Evolutionary conservation across 352 stramenopile species (phyloP).

Genomic region (Hyaloperonospora brassicae): DNA sequence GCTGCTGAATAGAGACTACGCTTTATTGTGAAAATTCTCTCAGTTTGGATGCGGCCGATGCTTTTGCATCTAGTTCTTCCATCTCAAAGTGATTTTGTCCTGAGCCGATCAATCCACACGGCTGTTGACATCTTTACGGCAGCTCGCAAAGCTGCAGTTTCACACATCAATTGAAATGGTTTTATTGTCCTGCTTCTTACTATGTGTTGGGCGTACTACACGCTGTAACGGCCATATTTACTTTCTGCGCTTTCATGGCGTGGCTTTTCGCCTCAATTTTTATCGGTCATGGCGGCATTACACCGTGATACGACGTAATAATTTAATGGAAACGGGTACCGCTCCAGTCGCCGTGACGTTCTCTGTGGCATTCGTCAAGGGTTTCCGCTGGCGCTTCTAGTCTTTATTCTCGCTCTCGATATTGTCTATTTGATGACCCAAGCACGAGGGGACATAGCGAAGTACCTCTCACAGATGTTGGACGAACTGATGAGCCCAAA

Average conservation of each 20-base stretch:
- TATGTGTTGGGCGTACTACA: background rate
- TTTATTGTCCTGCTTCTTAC: background rate
- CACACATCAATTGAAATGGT: too few species aligned
- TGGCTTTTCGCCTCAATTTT: background rate
- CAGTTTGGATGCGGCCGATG: background rate
- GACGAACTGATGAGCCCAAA: too few species aligned
- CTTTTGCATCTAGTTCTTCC: background rate
- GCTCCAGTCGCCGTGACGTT: too few species aligned
- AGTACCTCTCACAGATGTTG: background rate
- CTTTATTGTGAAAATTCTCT: background rate
- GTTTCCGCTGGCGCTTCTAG: too few species aligned
- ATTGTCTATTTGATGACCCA: background rate
- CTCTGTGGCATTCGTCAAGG: too few species aligned
- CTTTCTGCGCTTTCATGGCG: background rate
- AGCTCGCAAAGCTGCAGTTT: background rate
- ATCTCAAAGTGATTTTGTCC: background rate
- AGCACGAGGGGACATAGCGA: background rate
- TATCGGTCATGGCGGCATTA: background rate
- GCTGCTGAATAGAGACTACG: background rate
- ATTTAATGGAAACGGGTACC: too few species aligned
- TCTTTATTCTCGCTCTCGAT: background rate
- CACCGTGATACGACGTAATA: background rate
- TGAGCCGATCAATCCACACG: background rate
- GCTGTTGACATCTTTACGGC: background rate
- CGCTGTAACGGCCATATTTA: background rate